Base-by-base conservation (phyloP, 2,329 filamentous ascomycete genomes). In the Xenosphaeropsis pyriputrescens region DNA sequence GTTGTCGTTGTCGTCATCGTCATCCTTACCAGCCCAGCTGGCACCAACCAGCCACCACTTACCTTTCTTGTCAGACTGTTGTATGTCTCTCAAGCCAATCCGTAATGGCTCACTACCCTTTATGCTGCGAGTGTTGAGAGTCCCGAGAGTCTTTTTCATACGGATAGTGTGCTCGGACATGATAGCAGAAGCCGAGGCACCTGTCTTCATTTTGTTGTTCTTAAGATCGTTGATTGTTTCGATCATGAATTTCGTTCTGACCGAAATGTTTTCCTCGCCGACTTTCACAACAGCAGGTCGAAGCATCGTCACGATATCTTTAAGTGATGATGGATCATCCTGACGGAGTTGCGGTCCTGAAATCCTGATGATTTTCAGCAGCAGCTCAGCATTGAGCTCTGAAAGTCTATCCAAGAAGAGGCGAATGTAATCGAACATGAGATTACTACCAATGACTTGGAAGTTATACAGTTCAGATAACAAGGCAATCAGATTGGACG, bases 41-140 rank as follows among this genome's bases (percentile, higher is more conserved):
- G 91, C 89, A 37, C 91, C 91, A 5, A 96, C 84, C 15, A 96
- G 73, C 91, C 91, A 98, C 91, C 91, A 98, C 62, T 94, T 95
- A 1, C 91, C 91, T 53, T 79, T 83, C 54, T 82, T 89, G 31
- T 89, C 82, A 1, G 80, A 79, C 43, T 88, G 75, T 44, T 76
- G 76, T 37, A 98, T 84, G 51, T 98, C 91, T 29, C 71, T 67
- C 4, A 95, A 67, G 9, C 82, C 77, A 40, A 95, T 78, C 7
- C 85, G 76, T 42, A 98, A 68, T 4, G 91, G 85, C 42, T 93
- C 84, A 3, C 74, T 79, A 6, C 79, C 77, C 45, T 85, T 85
- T 41, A 82, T 64, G 42, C 66, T 72, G 50, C 72, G 64, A 49
- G 62, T 59, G 52, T 84, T 91, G 29, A 98, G 63, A 4, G 80